Conservation (phyloP, 768 basidiomycete genomes). For the Russula sp. region DNA sequence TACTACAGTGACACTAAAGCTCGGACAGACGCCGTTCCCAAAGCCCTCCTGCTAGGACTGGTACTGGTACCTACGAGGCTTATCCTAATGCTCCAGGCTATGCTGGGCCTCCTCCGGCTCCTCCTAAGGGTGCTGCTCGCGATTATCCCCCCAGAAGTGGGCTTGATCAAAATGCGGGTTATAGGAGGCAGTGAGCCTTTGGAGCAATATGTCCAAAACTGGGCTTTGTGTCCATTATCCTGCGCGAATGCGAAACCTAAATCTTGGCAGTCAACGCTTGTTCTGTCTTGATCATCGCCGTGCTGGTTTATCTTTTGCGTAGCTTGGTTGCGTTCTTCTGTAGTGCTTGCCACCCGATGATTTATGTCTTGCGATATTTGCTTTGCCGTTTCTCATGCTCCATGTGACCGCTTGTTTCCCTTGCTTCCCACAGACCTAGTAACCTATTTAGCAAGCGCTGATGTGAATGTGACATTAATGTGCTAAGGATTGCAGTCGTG, state of each 20-base stretch:
- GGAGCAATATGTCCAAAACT: constrained; percentile 14
- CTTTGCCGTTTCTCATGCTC: constrained; percentile 30
- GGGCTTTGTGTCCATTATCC: constrained; percentile 15
- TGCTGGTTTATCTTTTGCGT: constrained; percentile 30
- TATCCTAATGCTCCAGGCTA: constrained; percentile 28
- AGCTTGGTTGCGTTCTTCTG: constrained; percentile 30
- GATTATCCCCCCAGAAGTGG: constrained; percentile 31
- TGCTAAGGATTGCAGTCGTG: constrained; percentile 19
- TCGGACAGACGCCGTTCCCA: constrained; percentile 30
- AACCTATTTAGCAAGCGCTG: constrained; percentile 25
- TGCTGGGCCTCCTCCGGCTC: constrained; percentile 29
- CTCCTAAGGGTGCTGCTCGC: constrained; percentile 30
- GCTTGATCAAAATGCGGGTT: constrained; percentile 28
- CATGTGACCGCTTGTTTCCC: constrained; percentile 28
- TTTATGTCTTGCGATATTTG: constrained; percentile 30
- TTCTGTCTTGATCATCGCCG: constrained; percentile 29
- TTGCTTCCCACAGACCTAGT: constrained; percentile 28
- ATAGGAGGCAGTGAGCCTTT: constrained; percentile 29
- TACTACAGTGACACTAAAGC: constrained; percentile 3
- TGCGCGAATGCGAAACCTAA: constrained; percentile 19
- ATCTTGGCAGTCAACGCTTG: constrained; percentile 28
- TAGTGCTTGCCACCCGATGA: constrained; percentile 29
- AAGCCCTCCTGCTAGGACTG: constrained; percentile 31
- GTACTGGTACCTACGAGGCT: constrained; percentile 30
- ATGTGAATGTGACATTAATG: constrained; percentile 27